Conservation (phyloP, 129 eudicot species). For the Lonicera japonica region DNA sequence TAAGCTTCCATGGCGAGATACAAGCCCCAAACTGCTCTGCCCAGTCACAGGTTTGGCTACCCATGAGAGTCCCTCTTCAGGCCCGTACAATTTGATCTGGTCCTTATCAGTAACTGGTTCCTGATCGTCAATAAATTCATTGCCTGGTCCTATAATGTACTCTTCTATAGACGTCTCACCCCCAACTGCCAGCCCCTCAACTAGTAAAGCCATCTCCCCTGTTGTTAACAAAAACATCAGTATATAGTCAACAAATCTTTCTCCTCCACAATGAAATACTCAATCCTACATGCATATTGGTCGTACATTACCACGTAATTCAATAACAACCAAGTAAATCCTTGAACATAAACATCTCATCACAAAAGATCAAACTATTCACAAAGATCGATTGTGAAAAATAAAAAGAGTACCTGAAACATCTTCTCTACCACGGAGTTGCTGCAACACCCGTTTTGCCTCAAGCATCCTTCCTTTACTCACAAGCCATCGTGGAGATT, state of each 20-base stretch:
- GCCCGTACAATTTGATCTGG: slow-evolving; percentile 49
- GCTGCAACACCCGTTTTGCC: slow-evolving; percentile 49
- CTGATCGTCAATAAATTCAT: slow-evolving; percentile 32
- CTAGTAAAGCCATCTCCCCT: slow-evolving; percentile 71
- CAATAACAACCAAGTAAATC: too few relatives aligned
- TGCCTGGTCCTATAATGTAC: slow-evolving; percentile 46
- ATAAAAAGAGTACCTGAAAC: slow-evolving; percentile 31
- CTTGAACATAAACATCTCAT: too few relatives aligned
- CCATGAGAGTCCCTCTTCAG: slow-evolving; percentile 62
- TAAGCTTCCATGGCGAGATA: slow-evolving; percentile 56
- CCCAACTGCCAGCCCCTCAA: slow-evolving; percentile 65
- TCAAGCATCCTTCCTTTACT: slow-evolving; percentile 58
- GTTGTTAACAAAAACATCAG: slow-evolving; percentile 10
- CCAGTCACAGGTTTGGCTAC: slow-evolving; percentile 55
- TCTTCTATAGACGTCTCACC: slow-evolving; percentile 62
- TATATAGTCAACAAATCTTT: too few relatives aligned
- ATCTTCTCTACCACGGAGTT: slow-evolving; percentile 48
- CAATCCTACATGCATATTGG: too few relatives aligned
- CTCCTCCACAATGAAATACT: too few relatives aligned
- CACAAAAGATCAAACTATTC: too few relatives aligned
- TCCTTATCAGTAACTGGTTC: slow-evolving; percentile 43
- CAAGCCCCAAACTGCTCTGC: slow-evolving; percentile 39
- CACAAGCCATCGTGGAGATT: slow-evolving; percentile 63
- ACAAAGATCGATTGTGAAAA: neutral
- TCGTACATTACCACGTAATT: too few relatives aligned